Base-by-base conservation (phyloP, 345 rosid genomes). In the Moringa oleifera region DNA sequence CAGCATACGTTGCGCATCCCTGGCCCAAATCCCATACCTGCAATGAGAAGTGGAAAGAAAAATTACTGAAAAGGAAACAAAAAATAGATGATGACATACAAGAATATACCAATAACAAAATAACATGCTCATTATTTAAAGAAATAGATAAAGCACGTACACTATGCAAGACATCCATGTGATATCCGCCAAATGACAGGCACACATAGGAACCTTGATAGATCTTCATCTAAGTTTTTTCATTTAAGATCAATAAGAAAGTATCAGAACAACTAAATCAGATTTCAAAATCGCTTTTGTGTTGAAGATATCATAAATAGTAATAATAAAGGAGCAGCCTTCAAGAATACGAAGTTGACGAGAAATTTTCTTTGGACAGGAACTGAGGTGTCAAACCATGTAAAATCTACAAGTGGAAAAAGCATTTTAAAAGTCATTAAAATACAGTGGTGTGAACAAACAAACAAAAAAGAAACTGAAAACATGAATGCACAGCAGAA, bases 1-100 rank as follows among this genome's bases (percentile, higher is more conserved):
- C 58, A 67, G 52, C 72, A 65, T 25, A 84, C 55, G 68, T 69
- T 81, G 66, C 59, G 54, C 46, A 72, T 62, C 67, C 60, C 68
- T 18, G 8, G 55, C 20, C 51, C 73, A 62, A 75, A 75, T 49
- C 85, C 85, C 68, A 55, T 65, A 33, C 64, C 90, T 80, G 79
- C 45, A 70, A 50, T 66, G 23, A 18, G 16, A 41, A 41, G 13
- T 41, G 47, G 47, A 41, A 41, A 51, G 45, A 28, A 64, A 19
- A 58, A 66, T 36, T 19, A 62, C n/a, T 50, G 58, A 23, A 64
- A 55, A 61, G n/a, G 25, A 63, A 61, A 25, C 49, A 18, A 63
- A 20, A 54, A n/a, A n/a, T n/a, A n/a, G n/a, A 15, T 8, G 21
- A 54, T 13, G 18, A 49, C 11, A 20, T 23, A 41, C 59, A 58